These are phyloP conservation scores for Leccinum boreale DNA, from an alignment of 768 basidiomycete species.

Conservation along the genomic window DNA sequence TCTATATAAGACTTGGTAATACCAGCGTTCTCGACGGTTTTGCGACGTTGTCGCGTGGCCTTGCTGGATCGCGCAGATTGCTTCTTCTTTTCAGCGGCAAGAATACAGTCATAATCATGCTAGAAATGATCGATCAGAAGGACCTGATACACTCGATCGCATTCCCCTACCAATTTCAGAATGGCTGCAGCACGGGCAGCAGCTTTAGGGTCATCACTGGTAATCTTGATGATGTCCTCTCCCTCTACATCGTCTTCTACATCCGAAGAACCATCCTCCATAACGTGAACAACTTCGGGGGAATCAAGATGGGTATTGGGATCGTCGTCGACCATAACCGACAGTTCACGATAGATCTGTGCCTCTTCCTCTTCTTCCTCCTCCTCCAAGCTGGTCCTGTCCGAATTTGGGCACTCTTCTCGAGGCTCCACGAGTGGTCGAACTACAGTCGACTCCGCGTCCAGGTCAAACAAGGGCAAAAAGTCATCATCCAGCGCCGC, in stretches of 20 bases:
- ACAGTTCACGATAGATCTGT: conserved; percentile 36
- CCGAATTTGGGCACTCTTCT: conserved; percentile 4
- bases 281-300: neutral
- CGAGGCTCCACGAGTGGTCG: neutral
- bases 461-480: conserved; percentile 12
- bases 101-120: conserved; percentile 85
- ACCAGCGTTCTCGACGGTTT: conserved; percentile 31
- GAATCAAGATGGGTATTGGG: neutral
- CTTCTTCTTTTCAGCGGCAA: conserved; percentile 30
- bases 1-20: conserved; percentile 25
- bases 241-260: conserved; percentile 35
- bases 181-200: conserved; percentile 94
- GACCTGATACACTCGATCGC: neutral
- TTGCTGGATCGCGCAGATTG: conserved; percentile 31
- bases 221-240: conserved; percentile 70
- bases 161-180: conserved; percentile 68
- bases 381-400: conserved; percentile 20
- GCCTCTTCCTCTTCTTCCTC: conserved; percentile 25
- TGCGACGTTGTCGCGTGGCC: conserved; percentile 37
- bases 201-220: conserved; percentile 78
- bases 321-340: conserved; percentile 26
- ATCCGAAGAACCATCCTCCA: conserved; percentile 19
- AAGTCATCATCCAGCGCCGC: conserved; percentile 13
- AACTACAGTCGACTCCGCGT: conserved; percentile 16
- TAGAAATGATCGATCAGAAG: conserved; percentile 25